These are phyloP conservation scores for Russula dissimulans DNA, from an alignment of 768 basidiomycete species.

Conservation along the genomic window DNA sequence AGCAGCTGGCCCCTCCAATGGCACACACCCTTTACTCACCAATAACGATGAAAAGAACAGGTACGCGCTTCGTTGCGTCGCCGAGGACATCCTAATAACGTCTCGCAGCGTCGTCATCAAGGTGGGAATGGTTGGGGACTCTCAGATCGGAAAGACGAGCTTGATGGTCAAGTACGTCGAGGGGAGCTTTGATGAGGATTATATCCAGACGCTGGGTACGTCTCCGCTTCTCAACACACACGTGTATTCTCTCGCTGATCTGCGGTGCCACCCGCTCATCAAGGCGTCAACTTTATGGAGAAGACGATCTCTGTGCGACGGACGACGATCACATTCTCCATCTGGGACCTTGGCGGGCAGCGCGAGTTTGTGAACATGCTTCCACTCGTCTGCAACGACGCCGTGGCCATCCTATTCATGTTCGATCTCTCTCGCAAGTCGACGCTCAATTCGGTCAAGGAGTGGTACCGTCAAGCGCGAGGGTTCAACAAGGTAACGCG, in stretches of 20 bases:
- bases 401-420: slow-evolving; percentile 99
- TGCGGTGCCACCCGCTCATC: slow-evolving; percentile 19
- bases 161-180: slow-evolving; percentile 99
- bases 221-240: slow-evolving; percentile 17
- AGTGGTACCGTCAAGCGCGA: slow-evolving; percentile 98
- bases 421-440: slow-evolving; percentile 97
- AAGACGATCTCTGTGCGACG: slow-evolving; percentile 97
- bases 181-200: slow-evolving; percentile 97
- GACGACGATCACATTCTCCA: slow-evolving; percentile 98
- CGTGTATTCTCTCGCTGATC: not conserved
- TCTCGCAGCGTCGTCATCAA: slow-evolving; percentile 82
- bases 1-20: slow-evolving; percentile 39
- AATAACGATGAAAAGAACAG: slow-evolving; percentile 73
- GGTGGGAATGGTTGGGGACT: slow-evolving; percentile 99
- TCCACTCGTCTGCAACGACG: slow-evolving; percentile 96
- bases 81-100: not conserved
- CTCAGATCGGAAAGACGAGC: slow-evolving; percentile 98
- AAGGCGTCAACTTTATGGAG: slow-evolving; percentile 99
- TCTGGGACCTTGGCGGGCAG: slow-evolving; percentile 97
- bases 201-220: slow-evolving; percentile 97
- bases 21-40: slow-evolving; percentile 44
- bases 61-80: slow-evolving; percentile 25
- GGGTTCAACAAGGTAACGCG: slow-evolving; percentile 89
- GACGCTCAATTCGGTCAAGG: slow-evolving; percentile 96
- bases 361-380: slow-evolving; percentile 99